Percentiles rank a stretch among this genome's conserved stretches.
These are phyloP conservation scores for Astrocystis sublimbata DNA, from an alignment of 495 filamentous ascomycete genomes.

Conservation along the genomic window DNA sequence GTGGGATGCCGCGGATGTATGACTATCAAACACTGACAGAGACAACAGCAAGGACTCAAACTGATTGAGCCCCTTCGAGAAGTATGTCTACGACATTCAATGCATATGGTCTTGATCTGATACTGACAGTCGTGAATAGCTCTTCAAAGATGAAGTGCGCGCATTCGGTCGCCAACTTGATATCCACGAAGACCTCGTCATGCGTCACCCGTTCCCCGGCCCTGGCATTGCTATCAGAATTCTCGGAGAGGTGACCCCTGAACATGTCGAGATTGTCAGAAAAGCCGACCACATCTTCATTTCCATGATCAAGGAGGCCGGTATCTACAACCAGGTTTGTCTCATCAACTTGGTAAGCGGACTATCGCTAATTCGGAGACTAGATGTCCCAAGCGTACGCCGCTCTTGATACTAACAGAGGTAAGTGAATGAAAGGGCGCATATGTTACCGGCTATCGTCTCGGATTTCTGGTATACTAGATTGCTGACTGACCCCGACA, in stretches of 20 bases:
- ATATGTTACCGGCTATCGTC: no score
- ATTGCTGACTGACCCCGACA: not conserved
- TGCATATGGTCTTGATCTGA: not conserved
- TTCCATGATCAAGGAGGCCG: constrained; percentile 77
- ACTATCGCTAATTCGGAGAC: not conserved
- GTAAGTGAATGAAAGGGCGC: constrained; percentile 17
- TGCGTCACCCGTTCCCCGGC: constrained; percentile 60
- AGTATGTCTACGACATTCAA: constrained; percentile 40
- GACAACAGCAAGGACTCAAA: constrained; percentile 47
- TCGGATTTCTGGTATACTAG: not conserved
- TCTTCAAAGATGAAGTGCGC: constrained; percentile 62
- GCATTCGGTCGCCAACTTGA: constrained; percentile 75
- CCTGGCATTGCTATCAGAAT: constrained; percentile 90
- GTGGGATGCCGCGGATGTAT: not conserved
- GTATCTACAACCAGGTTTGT: constrained; percentile 63
- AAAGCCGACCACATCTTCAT: constrained; percentile 90
- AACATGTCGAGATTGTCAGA: constrained; percentile 76
- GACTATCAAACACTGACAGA: not conserved
- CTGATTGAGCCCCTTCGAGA: constrained; percentile 67
- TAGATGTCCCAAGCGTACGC: constrained; percentile 82
- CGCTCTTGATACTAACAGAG: constrained; percentile 62
- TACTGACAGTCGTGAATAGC: constrained; percentile 16
- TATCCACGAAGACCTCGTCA: constrained; percentile 75
- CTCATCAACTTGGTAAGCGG: not conserved
- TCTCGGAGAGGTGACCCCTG: constrained; percentile 80